Evolutionary conservation across 2,329 filamentous ascomycete genomes (phyloP).

Genomic region (Elsinoe batatas): DNA sequence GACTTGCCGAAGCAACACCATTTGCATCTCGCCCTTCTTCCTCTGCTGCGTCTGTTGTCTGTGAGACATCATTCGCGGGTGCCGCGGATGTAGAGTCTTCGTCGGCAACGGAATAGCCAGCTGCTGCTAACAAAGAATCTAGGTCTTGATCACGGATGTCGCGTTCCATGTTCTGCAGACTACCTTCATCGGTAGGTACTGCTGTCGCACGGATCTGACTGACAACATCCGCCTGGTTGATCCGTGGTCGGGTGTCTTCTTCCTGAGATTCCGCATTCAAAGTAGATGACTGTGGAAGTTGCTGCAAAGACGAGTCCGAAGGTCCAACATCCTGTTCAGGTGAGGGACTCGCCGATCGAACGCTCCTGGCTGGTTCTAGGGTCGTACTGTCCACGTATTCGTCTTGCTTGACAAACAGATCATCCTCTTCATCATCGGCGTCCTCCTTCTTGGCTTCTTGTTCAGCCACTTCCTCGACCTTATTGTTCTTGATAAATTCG

Average conservation of each 20-base stretch:
- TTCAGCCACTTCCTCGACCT: not conserved
- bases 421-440: not conserved
- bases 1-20: not conserved
- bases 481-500: slow-evolving; percentile 21
- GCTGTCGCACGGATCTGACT: slow-evolving; percentile 24
- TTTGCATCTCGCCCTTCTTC: not conserved
- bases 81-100: not conserved
- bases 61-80: not conserved
- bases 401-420: not conserved
- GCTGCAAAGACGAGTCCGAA: not conserved
- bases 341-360: not conserved
- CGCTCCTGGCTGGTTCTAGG: not conserved
- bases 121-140: slow-evolving; percentile 33
- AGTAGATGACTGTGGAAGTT: not conserved
- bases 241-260: not conserved
- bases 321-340: not conserved
- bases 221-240: slow-evolving; percentile 14
- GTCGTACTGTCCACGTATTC: not conserved
- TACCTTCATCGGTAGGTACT: slow-evolving; percentile 23
- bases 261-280: not conserved
- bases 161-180: slow-evolving; percentile 23
- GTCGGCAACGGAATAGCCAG: slow-evolving; percentile 29
- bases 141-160: slow-evolving; percentile 31
- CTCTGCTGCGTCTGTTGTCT: too few species aligned
- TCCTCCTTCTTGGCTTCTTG: not conserved